Base-by-base conservation (phyloP, 2,329 filamentous ascomycete genomes). In the Sporothrix luriei region DNA sequence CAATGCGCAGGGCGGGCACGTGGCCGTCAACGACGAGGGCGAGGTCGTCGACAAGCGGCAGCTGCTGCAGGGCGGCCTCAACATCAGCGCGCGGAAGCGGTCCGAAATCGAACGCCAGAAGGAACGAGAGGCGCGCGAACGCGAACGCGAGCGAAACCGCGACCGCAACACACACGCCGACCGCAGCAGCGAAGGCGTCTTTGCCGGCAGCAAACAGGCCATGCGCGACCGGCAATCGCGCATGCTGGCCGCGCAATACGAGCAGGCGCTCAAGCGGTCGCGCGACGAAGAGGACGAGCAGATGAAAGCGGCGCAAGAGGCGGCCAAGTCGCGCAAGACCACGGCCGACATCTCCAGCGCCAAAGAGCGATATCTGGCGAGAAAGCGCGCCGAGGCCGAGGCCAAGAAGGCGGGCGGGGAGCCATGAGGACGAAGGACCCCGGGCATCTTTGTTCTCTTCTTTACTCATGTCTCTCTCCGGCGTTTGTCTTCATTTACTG, bases 1-100 rank as follows among this genome's bases (percentile, higher is more conserved):
- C 67, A 90, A 89, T 68, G 84, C 86, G 51, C 87, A 83, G 72
- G 87, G 82, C 72, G 88, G 80, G 0, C 81, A 82, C 3, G 85
- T 95, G 51, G 85, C 88, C 9, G 80, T 94, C 75, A 94, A 94
- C 75, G 92, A 95, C 72, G 92, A 95, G 51, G 92, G 92, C 0
- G 88, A 94, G 76, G 89, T 95, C 1, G 90, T 92, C 33, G 92
- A 96, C 77, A 94, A 93, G 82, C 84, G 91, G n/a, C 89, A 95
- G 77, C 82, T 95, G 10, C 84, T 96, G 7, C 85, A 82, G 61
- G 90, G 91, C 7, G 92, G 92, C 33, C 83, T 96, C 66, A 96
- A 96, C 75, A 80, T 95, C 21, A 84, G 85, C 65, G 82, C 85
- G 0, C 90, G 87, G 77, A 88, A 89, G 74, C 88, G 88, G 77